These are phyloP conservation scores for Tolypocladium ophioglossoides DNA, from an alignment of 2,329 filamentous ascomycete species.

Conservation along the genomic window DNA sequence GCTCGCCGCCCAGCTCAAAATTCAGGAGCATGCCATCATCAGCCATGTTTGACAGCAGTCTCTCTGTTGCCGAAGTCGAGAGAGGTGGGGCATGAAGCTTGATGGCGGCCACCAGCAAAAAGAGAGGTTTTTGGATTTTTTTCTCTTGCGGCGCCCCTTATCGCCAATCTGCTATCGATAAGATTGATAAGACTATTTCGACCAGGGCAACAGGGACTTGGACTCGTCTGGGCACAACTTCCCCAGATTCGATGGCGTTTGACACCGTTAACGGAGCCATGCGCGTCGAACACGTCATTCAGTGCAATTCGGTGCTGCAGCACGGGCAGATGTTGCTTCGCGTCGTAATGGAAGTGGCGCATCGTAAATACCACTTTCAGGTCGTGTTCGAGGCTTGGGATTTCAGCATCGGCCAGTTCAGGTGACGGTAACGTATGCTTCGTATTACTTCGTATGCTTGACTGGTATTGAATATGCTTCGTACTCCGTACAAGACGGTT, in stretches of 20 bases:
- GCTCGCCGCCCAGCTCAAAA: constrained; percentile 65
- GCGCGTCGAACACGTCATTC: background rate
- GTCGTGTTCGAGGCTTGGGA: background rate
- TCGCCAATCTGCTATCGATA: constrained; percentile 12
- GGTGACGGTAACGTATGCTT: background rate
- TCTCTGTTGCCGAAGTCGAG: background rate
- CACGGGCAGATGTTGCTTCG: background rate
- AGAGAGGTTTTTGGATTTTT: constrained; percentile 9
- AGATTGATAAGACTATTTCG: background rate
- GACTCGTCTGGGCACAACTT: background rate
- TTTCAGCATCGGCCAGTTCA: background rate
- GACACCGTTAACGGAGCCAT: background rate
- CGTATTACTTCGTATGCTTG: no score
- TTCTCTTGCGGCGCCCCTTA: constrained; percentile 2
- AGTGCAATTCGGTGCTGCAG: background rate
- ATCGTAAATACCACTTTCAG: background rate
- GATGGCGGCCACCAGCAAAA: background rate
- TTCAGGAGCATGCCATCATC: constrained; percentile 95
- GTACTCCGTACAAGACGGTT: no score
- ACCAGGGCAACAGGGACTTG: background rate
- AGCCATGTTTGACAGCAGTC: constrained; percentile 48
- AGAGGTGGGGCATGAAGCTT: constrained; percentile 3
- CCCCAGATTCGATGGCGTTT: background rate
- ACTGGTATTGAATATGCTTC: no score
- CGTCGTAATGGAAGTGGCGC: background rate